Percentiles rank a stretch among this genome's conserved stretches.
These are phyloP conservation scores for Talaromyces sp. DNA, from an alignment of 2,329 filamentous ascomycete species.

Conservation along the genomic window DNA sequence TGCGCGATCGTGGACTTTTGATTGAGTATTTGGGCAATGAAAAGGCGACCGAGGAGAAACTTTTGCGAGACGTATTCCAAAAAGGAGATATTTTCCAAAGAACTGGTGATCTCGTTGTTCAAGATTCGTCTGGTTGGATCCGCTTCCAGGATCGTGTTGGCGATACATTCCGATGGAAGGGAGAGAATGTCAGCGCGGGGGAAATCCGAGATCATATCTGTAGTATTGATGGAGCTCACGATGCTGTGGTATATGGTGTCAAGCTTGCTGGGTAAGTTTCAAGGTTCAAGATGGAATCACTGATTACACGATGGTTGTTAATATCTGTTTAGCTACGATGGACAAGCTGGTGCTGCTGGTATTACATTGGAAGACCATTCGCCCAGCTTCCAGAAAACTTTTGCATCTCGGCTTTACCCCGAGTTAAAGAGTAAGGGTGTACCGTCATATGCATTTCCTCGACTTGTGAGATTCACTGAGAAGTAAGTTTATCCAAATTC, in stretches of 20 bases:
- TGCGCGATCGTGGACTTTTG: slow-evolving; percentile 43
- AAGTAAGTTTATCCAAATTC: slow-evolving; percentile 39
- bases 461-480: slow-evolving; percentile 51
- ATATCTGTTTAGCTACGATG: slow-evolving; percentile 46
- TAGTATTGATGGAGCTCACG: slow-evolving; percentile 42
- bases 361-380: slow-evolving; percentile 45
- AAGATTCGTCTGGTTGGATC: slow-evolving; percentile 47
- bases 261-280: slow-evolving; percentile 41
- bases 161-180: slow-evolving; percentile 46
- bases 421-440: slow-evolving; percentile 49
- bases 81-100: slow-evolving; percentile 52
- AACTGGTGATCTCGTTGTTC: slow-evolving; percentile 49
- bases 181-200: slow-evolving; percentile 52
- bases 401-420: slow-evolving; percentile 43
- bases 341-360: slow-evolving; percentile 52
- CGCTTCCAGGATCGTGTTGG: slow-evolving; percentile 49
- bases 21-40: slow-evolving; percentile 48
- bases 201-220: slow-evolving; percentile 51
- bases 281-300: neutral
- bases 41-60: slow-evolving; percentile 48
- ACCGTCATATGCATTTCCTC: slow-evolving; percentile 50
- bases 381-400: slow-evolving; percentile 30
- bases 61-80: slow-evolving; percentile 48
- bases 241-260: slow-evolving; percentile 51
- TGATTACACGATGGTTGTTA: neutral